Evolutionary conservation across 2,329 filamentous ascomycete genomes (phyloP).

Genomic region (Apiospora koreana): DNA sequence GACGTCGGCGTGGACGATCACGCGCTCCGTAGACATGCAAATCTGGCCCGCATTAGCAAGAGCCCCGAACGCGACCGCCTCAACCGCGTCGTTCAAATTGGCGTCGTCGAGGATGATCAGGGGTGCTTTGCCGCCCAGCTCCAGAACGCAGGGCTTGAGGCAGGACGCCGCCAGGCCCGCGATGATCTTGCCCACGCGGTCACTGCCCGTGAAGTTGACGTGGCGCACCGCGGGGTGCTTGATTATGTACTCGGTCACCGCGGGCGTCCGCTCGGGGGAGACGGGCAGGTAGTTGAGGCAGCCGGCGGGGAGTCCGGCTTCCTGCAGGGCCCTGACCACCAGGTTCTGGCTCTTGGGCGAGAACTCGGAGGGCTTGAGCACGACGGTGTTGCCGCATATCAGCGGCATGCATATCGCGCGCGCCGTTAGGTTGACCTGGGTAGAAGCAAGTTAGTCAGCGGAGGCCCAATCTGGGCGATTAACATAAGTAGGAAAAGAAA

Average conservation of each 20-base stretch:
- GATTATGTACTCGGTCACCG: constrained; percentile 67
- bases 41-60: constrained; percentile 60
- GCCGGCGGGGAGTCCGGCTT: constrained; percentile 75
- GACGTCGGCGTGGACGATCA: constrained; percentile 56
- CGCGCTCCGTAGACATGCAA: constrained; percentile 59
- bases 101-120: constrained; percentile 68
- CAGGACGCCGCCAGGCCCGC: constrained; percentile 71
- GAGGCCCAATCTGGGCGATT: constrained; percentile 66
- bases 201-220: constrained; percentile 76
- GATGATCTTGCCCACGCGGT: constrained; percentile 68
- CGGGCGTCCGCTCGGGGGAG: constrained; percentile 65
- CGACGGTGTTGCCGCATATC: constrained; percentile 60
- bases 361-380: constrained; percentile 66
- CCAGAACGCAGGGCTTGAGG: constrained; percentile 65
- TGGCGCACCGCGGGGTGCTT: constrained; percentile 70
- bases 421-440: constrained; percentile 19
- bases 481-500: constrained; percentile 41
- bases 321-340: constrained; percentile 65
- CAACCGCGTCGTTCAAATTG: constrained; percentile 63
- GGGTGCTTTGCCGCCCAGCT: constrained; percentile 70
- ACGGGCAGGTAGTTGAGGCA: constrained; percentile 73
- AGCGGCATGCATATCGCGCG: constrained; percentile 24
- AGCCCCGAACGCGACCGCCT: constrained; percentile 46
- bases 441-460: constrained; percentile 21
- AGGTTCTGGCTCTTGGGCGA: constrained; percentile 64